phyloP scores from a whole-genome alignment of 23 red algal genomes.

The Pyropia haitanensis region DNA sequence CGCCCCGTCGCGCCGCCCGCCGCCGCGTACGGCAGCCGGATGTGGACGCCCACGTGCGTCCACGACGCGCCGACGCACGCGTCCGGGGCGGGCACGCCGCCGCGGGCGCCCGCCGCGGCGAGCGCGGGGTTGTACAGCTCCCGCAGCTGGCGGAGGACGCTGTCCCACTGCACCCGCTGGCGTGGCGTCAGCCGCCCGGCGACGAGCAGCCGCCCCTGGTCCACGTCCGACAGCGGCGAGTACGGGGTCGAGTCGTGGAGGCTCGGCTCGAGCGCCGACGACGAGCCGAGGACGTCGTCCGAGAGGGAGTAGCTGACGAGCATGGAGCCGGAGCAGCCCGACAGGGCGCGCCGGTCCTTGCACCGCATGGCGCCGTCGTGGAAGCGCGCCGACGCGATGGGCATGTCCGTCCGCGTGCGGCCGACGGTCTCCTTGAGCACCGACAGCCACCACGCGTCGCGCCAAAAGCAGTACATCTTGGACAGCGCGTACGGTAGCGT shows the following conservation, averaged over 20 bases:
- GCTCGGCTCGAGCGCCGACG: constrained; percentile 8
- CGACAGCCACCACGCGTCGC: constrained; percentile 44
- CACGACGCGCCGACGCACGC: constrained; percentile 19
- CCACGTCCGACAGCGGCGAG: constrained; percentile 18
- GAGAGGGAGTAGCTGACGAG: constrained; percentile 14
- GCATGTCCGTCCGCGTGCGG: background rate
- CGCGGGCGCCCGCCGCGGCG: constrained; percentile 1
- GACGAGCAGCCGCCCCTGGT: constrained; percentile 5
- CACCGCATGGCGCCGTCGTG: constrained; percentile 43
- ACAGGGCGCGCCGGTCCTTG: background rate
- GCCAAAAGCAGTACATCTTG: constrained; percentile 54
- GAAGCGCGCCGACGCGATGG: constrained; percentile 17
- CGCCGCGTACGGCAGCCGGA: too few relatives aligned
- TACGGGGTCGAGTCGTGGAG: constrained; percentile 12
- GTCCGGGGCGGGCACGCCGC: background rate
- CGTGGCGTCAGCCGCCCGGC: constrained; percentile 8
- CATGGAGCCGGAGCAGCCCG: constrained; percentile 15
- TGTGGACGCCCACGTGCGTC: constrained; percentile 15
- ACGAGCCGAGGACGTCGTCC: constrained; percentile 6
- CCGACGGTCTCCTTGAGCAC: constrained; percentile 15
- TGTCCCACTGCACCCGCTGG: constrained; percentile 16
- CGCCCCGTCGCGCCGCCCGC: background rate
- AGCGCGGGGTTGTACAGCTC: constrained; percentile 1
- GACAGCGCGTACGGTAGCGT: background rate
- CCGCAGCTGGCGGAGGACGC: constrained; percentile 11